Conservation (phyloP, 163 green algal genomes). For the Chlamydomonas reinhardtii region DNA sequence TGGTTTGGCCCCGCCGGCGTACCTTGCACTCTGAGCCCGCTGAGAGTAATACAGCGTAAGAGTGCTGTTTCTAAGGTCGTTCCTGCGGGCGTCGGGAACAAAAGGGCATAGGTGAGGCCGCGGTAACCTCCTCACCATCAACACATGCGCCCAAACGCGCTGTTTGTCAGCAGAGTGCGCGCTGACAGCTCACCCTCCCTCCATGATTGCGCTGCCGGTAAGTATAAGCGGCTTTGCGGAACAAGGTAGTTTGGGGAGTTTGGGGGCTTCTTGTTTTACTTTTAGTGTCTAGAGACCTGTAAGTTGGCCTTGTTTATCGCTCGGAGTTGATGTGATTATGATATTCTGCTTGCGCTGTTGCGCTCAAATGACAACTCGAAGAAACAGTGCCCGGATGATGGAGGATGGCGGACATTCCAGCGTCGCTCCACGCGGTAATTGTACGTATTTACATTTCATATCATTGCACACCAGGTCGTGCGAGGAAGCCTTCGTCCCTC, state of each 20-base stretch:
- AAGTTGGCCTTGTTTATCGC: too few species aligned
- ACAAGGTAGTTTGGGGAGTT: background rate
- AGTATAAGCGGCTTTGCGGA: background rate
- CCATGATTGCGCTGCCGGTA: background rate
- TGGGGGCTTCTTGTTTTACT: too few species aligned
- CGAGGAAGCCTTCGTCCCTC: too few species aligned
- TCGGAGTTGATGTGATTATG: too few species aligned
- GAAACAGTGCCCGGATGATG: too few species aligned
- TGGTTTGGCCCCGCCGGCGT: background rate
- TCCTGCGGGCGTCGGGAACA: background rate
- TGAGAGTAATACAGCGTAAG: constrained; percentile 39
- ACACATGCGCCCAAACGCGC: background rate
- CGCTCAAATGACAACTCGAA: too few species aligned
- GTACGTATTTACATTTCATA: too few species aligned
- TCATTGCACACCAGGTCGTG: too few species aligned
- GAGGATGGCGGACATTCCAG: too few species aligned
- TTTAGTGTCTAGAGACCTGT: too few species aligned
- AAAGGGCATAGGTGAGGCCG: background rate
- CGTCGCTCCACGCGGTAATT: too few species aligned
- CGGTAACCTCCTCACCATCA: background rate
- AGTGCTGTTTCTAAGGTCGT: constrained; percentile 32
- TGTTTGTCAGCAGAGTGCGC: background rate
- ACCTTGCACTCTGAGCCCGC: constrained; percentile 33
- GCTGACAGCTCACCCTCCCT: background rate
- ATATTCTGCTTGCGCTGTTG: too few species aligned